A percentile compares a stretch with the other conserved stretches of the same genome.
Evolutionary conservation across 352 stramenopile genomes (phyloP).

Genomic region (Phytopythium chamaehyphon): DNA sequence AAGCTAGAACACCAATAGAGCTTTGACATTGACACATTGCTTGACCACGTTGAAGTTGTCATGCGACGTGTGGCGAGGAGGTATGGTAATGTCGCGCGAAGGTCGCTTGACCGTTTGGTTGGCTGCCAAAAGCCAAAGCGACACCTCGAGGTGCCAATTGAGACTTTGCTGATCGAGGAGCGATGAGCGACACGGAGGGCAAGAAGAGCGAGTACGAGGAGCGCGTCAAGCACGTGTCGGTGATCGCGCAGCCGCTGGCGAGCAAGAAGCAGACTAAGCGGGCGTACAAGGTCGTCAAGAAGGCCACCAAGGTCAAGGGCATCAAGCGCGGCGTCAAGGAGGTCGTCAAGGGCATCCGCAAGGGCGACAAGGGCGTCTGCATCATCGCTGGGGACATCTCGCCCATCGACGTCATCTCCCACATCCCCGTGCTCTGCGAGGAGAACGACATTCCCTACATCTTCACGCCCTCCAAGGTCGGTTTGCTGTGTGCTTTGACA

Average conservation of each 20-base stretch:
- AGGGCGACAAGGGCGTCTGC: conserved; percentile 96
- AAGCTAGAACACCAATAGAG: not conserved
- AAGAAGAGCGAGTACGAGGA: conserved; percentile 80
- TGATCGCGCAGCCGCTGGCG: conserved; percentile 96
- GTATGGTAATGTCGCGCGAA: not conserved
- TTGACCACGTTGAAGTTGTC: too few species aligned
- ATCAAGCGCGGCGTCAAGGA: conserved; percentile 99
- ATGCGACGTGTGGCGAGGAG: conserved; percentile 5
- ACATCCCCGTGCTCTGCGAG: conserved; percentile 98
- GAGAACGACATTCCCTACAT: conserved; percentile 99
- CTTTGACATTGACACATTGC: too few species aligned
- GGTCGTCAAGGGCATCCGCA: conserved; percentile 98
- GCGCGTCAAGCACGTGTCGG: conserved; percentile 80
- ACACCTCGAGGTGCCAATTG: not conserved
- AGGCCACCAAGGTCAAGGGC: conserved; percentile 94
- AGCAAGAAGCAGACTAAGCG: conserved; percentile 97
- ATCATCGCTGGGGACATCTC: conserved; percentile 99
- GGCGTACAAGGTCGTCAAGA: conserved; percentile 93
- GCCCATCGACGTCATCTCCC: conserved; percentile 99
- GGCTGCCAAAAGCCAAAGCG: not conserved
- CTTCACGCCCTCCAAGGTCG: conserved; percentile 95
- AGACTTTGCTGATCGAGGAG: not conserved
- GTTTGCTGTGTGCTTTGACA: conserved; percentile 9
- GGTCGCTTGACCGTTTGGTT: conserved; percentile 2
- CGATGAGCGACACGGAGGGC: conserved; percentile 71